A percentile compares a stretch with the other conserved stretches of the same genome.
phyloP scores from a whole-genome alignment of 331 rosid genomes.

The Quercus tomentella region DNA sequence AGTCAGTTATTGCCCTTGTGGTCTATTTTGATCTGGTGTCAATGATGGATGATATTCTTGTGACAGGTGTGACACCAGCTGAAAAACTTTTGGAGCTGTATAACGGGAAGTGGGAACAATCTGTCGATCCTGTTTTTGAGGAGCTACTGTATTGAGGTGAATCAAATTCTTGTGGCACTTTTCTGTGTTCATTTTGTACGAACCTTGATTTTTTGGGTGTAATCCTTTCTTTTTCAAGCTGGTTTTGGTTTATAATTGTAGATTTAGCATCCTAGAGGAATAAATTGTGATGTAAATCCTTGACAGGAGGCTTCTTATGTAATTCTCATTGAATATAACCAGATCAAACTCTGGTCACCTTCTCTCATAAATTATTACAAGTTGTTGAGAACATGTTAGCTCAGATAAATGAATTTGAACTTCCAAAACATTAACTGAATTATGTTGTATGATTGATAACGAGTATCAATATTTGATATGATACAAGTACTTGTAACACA shows the following conservation, averaged over 20 bases:
- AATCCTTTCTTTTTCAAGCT: conserved; percentile 18
- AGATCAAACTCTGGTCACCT: not conserved
- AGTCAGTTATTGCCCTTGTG: not conserved
- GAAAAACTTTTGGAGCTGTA: conserved; percentile 85
- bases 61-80: conserved; percentile 84
- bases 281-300: conserved; percentile 38
- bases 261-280: conserved; percentile 18
- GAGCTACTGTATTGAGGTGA: conserved; percentile 79
- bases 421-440: not conserved
- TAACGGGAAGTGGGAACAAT: conserved; percentile 74
- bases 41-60: not conserved
- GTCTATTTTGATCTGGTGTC: not conserved
- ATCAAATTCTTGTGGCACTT: conserved; percentile 8
- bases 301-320: conserved; percentile 26
- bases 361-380: not conserved
- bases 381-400: no score
- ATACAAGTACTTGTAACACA: not conserved
- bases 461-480: not conserved
- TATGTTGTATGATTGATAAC: not conserved
- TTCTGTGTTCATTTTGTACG: conserved; percentile 24
- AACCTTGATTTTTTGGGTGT: conserved; percentile 16
- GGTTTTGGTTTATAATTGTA: conserved; percentile 15
- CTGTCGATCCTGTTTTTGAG: conserved; percentile 82
- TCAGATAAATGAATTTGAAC: not conserved
- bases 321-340: conserved; percentile 11